Conservation (phyloP, 352 stramenopile genomes). For the Phytopythium helicoides region DNA sequence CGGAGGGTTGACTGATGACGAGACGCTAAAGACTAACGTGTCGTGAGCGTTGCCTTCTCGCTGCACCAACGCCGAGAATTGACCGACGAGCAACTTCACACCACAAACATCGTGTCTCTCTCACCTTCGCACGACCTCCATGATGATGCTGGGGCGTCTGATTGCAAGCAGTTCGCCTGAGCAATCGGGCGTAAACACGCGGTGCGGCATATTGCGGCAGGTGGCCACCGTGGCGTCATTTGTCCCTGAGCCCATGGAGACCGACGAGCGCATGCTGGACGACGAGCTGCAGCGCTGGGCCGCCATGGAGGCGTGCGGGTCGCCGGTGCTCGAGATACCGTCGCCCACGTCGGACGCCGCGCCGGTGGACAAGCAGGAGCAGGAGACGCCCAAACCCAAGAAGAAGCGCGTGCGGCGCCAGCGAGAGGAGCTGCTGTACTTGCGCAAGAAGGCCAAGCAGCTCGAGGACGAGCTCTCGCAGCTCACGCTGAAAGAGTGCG, state of each 20-base stretch:
- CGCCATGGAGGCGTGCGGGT: too few relatives aligned
- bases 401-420: slow-evolving; percentile 40
- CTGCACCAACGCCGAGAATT: too few relatives aligned
- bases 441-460: slow-evolving; percentile 40
- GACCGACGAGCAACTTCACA: too few relatives aligned
- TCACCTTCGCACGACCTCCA: too few relatives aligned
- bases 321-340: neutral
- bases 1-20: too few relatives aligned
- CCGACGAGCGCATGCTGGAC: neutral
- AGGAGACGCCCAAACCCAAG: slow-evolving; percentile 1
- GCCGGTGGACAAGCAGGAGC: neutral
- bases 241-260: neutral
- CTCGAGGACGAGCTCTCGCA: slow-evolving; percentile 29
- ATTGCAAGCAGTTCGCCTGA: too few relatives aligned
- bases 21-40: too few relatives aligned
- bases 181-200: too few relatives aligned
- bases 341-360: neutral
- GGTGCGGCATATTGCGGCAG: neutral
- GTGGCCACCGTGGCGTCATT: neutral
- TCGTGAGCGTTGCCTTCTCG: too few relatives aligned
- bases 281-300: slow-evolving; percentile 4
- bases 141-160: too few relatives aligned
- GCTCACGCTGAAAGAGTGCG: neutral
- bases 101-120: too few relatives aligned
- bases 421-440: slow-evolving; percentile 39